Evolutionary conservation across 805 yeast species (phyloP).

Genomic region (Yarrowia deformans): DNA sequence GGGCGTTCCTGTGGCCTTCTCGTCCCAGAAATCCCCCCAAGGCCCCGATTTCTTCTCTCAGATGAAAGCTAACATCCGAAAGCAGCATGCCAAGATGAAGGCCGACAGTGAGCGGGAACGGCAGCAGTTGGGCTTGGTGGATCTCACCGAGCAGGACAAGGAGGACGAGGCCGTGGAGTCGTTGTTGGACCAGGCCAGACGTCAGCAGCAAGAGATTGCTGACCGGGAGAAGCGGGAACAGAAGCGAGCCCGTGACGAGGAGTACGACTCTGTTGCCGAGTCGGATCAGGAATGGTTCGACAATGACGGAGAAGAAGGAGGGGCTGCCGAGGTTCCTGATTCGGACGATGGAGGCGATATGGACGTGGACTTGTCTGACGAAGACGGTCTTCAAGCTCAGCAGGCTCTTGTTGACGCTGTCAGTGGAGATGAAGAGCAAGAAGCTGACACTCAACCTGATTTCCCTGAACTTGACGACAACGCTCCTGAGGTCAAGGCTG

Average conservation of each 20-base stretch:
- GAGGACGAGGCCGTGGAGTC: constrained; percentile 36
- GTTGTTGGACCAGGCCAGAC: constrained; percentile 26
- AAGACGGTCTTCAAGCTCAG: constrained; percentile 8
- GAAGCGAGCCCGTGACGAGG: constrained; percentile 46
- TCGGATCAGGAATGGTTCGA: constrained; percentile 78
- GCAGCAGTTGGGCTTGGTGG: constrained; percentile 24
- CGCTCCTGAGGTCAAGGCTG: background rate
- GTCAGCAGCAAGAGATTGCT: constrained; percentile 29
- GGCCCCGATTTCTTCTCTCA: constrained; percentile 8
- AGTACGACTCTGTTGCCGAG: constrained; percentile 71
- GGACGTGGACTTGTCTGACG: constrained; percentile 3
- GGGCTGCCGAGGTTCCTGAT: constrained; percentile 68
- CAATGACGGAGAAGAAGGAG: constrained; percentile 61
- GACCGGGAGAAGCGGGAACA: constrained; percentile 17
- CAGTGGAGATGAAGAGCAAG: background rate
- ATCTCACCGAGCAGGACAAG: constrained; percentile 25
- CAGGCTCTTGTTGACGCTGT: constrained; percentile 10
- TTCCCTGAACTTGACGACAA: background rate
- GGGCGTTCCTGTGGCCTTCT: constrained; percentile 9
- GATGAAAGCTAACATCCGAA: constrained; percentile 17
- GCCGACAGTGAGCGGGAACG: constrained; percentile 13
- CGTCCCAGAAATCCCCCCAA: background rate
- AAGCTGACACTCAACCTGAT: constrained; percentile 14
- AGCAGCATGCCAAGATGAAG: constrained; percentile 27
- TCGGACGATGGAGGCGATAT: constrained; percentile 6